phyloP scores from a whole-genome alignment of 768 basidiomycete species.

The Cystobasidium ongulense region DNA sequence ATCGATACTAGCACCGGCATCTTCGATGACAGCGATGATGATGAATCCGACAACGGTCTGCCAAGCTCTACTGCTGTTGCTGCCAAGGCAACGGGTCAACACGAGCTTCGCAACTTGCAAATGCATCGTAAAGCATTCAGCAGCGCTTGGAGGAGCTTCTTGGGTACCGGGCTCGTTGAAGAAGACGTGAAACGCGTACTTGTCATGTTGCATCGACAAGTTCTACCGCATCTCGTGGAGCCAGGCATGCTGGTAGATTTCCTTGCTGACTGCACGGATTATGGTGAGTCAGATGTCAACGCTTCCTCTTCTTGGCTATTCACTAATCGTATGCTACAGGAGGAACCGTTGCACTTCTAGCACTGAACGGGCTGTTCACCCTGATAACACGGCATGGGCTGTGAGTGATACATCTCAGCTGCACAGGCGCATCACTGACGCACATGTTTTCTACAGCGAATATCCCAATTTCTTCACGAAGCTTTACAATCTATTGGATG shows the following conservation, averaged over 20 bases:
- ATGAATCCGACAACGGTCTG: constrained; percentile 28
- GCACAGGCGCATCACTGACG: too few relatives aligned
- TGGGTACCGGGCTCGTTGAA: constrained; percentile 48
- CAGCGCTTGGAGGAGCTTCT: constrained; percentile 64
- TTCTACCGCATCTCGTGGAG: constrained; percentile 72
- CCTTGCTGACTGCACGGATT: constrained; percentile 73
- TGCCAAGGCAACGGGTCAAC: constrained; percentile 59
- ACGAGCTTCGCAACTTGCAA: constrained; percentile 52
- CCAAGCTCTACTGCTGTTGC: constrained; percentile 16
- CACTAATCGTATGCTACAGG: constrained; percentile 49
- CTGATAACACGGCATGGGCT: constrained; percentile 89
- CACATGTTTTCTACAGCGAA: constrained; percentile 67
- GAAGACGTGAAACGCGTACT: constrained; percentile 54
- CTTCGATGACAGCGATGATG: constrained; percentile 45
- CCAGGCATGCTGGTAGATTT: constrained; percentile 83
- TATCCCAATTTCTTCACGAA: constrained; percentile 92
- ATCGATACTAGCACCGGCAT: constrained; percentile 55
- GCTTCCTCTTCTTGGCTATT: neutral
- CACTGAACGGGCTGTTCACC: constrained; percentile 80
- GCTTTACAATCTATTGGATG: constrained; percentile 79
- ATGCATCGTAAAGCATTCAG: constrained; percentile 77
- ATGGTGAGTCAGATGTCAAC: constrained; percentile 51
- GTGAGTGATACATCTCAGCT: constrained; percentile 50
- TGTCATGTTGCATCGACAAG: constrained; percentile 70
- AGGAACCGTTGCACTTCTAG: constrained; percentile 74